Conservation (phyloP, 495 filamentous ascomycete genomes). For the Opeltia flavorubescens region DNA sequence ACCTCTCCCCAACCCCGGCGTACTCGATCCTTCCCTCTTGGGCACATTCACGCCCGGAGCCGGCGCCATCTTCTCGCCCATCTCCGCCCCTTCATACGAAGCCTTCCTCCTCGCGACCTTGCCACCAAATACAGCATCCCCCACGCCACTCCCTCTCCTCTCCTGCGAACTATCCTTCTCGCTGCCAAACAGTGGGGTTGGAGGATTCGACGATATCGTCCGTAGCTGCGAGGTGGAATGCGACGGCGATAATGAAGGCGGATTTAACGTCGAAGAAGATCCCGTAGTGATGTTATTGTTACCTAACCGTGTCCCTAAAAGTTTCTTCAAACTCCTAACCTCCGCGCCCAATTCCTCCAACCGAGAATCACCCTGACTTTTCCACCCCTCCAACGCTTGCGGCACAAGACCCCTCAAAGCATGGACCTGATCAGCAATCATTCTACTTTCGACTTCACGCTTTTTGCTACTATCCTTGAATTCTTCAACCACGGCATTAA, state of each 20-base stretch:
- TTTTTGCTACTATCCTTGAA: slow-evolving; percentile 64
- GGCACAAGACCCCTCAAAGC: slow-evolving; percentile 72
- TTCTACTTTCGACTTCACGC: slow-evolving; percentile 71
- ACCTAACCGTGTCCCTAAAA: slow-evolving; percentile 70
- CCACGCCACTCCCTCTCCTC: slow-evolving; percentile 20
- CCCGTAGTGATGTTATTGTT: slow-evolving; percentile 25
- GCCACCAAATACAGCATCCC: slow-evolving; percentile 21
- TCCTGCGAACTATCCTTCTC: slow-evolving; percentile 21
- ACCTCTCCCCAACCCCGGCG: slow-evolving; percentile 27
- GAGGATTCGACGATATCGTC: slow-evolving; percentile 11
- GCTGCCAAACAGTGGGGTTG: slow-evolving; percentile 7
- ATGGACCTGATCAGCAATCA: slow-evolving; percentile 76
- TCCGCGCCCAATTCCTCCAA: slow-evolving; percentile 77
- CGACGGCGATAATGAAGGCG: not conserved
- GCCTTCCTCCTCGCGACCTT: slow-evolving; percentile 16
- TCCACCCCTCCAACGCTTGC: slow-evolving; percentile 73
- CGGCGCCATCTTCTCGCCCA: slow-evolving; percentile 13
- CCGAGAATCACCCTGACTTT: slow-evolving; percentile 64
- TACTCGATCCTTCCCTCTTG: slow-evolving; percentile 22
- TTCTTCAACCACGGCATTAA: slow-evolving; percentile 68
- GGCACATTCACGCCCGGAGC: slow-evolving; percentile 22
- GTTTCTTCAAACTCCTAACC: slow-evolving; percentile 79
- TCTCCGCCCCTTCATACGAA: not conserved
- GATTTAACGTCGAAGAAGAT: slow-evolving; percentile 8
- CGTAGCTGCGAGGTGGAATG: slow-evolving; percentile 13